These are phyloP conservation scores for Seiridium cupressi DNA, from an alignment of 2,329 filamentous ascomycete species.

Conservation along the genomic window DNA sequence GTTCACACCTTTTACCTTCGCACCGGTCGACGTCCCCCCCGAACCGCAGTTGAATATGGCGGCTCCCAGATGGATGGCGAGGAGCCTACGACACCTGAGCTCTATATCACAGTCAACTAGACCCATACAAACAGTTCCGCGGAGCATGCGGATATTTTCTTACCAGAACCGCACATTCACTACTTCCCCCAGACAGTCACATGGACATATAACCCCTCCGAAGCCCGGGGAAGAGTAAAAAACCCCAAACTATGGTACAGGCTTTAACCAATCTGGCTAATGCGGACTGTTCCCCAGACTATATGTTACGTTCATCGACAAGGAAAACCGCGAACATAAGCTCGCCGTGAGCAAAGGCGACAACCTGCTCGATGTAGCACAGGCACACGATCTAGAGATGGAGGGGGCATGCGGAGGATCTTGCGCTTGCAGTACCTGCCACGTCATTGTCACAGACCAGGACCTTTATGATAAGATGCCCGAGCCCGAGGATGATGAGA, in stretches of 20 bases:
- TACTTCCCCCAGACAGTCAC: slow-evolving; percentile 55
- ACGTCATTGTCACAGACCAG: slow-evolving; percentile 78
- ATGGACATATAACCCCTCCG: slow-evolving; percentile 81
- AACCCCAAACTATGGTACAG: not conserved
- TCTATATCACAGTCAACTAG: not conserved
- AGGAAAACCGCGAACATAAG: slow-evolving; percentile 66
- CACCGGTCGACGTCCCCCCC: not conserved
- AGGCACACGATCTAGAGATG: slow-evolving; percentile 95
- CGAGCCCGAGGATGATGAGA: slow-evolving; percentile 77
- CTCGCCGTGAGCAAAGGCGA: slow-evolving; percentile 82
- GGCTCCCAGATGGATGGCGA: not conserved
- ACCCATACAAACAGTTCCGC: not conserved
- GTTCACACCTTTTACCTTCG: not conserved
- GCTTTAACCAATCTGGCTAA: too few species aligned
- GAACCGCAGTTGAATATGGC: not conserved
- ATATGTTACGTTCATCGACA: slow-evolving; percentile 80
- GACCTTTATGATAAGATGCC: slow-evolving; percentile 75
- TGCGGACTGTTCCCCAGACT: slow-evolving; percentile 51
- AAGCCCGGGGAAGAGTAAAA: slow-evolving; percentile 89
- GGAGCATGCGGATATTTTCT: not conserved
- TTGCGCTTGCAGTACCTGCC: slow-evolving; percentile 90
- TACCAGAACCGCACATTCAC: slow-evolving; percentile 57
- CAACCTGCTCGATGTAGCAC: slow-evolving; percentile 92
- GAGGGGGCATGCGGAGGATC: slow-evolving; percentile 95
- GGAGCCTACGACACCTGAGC: slow-evolving; percentile 8